Evolutionary conservation across 441 rosid genomes (phyloP), one percentile per base, ranked within the genome.

Genomic region (Macaranga tanarius): DNA sequence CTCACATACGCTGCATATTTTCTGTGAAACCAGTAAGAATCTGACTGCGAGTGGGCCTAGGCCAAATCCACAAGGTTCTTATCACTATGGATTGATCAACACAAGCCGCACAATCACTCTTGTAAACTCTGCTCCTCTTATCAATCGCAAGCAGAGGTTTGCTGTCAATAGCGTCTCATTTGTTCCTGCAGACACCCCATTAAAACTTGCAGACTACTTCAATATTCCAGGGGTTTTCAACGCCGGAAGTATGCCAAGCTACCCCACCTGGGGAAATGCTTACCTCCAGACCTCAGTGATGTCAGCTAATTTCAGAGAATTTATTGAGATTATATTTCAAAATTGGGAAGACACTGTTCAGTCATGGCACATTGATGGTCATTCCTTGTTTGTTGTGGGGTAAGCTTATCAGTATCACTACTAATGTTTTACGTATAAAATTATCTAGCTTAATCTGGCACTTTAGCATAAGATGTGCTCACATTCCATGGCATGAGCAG

Each of bases 1-100:
- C 48, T 61, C 19, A 72, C 42, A 17, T 28, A 22, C 44, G 22
- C 3, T 22, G 11, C 31, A 3, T 19, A n/a, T 74, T 42, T 28
- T 31, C 10, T 58, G 74, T 77, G 56, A 64, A 65, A 66, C 59
- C 86, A 91, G 99, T 80, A 76, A 90, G 71, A 92, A 95, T 78
- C 87, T 95, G 71, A 88, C 95, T 4, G 99, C 99, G 7, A 92
- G 99, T 71, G 99, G 97, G 52, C 97, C 99, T 17, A 86, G 99
- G 83, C 97, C 97, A 12, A 95, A 92, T 80, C 99, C 99, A 0
- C 97, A 95, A 76, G 98, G 99, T 0, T 91, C 99, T 40, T 95
- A 95, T 89, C 99, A 92, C 76, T 92, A 92, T 62, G 99, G 99
- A 50, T 72, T 90, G 73, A 86, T 95, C 63, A 89, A 87, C 75